These are phyloP conservation scores for Dipodascus albidus DNA, from an alignment of 805 yeast genomes.

Conservation along the genomic window DNA sequence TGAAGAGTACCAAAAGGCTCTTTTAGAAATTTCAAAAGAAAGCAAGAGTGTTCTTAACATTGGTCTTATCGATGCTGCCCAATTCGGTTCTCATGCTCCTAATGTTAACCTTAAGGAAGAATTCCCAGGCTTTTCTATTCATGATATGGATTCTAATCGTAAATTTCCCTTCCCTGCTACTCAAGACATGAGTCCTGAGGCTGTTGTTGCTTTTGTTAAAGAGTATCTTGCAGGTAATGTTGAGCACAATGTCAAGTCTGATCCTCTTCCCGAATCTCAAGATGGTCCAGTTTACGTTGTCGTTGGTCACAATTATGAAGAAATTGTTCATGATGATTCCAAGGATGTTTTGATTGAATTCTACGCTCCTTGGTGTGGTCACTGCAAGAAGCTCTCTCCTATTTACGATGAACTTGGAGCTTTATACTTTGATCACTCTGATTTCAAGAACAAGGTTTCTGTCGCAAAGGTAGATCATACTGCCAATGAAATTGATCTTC, in stretches of 20 bases:
- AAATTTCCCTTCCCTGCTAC: constrained; percentile 72
- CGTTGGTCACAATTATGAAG: constrained; percentile 77
- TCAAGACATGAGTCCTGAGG: constrained; percentile 36
- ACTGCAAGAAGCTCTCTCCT: constrained; percentile 87
- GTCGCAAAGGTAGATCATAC: constrained; percentile 88
- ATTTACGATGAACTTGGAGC: constrained; percentile 78
- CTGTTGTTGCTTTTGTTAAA: constrained; percentile 50
- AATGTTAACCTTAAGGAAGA: constrained; percentile 66
- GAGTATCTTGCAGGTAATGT: constrained; percentile 54
- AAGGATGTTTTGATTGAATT: constrained; percentile 71
- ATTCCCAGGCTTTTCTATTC: constrained; percentile 86
- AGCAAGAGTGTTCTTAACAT: constrained; percentile 74
- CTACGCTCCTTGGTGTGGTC: constrained; percentile 89
- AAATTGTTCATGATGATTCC: constrained; percentile 47
- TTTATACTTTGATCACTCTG: constrained; percentile 41
- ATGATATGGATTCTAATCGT: constrained; percentile 52
- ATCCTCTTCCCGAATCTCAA: constrained; percentile 75
- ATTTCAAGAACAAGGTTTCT: constrained; percentile 42
- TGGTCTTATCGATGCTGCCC: constrained; percentile 75
- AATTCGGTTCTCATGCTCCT: constrained; percentile 78
- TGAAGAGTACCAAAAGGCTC: constrained; percentile 54
- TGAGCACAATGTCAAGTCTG: constrained; percentile 69
- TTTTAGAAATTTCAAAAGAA: constrained; percentile 14
- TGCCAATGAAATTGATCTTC: constrained; percentile 74
- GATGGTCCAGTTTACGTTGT: constrained; percentile 56